Evolutionary conservation across 2,329 filamentous ascomycete genomes (phyloP).

Genomic region (Spiromastix sp.): DNA sequence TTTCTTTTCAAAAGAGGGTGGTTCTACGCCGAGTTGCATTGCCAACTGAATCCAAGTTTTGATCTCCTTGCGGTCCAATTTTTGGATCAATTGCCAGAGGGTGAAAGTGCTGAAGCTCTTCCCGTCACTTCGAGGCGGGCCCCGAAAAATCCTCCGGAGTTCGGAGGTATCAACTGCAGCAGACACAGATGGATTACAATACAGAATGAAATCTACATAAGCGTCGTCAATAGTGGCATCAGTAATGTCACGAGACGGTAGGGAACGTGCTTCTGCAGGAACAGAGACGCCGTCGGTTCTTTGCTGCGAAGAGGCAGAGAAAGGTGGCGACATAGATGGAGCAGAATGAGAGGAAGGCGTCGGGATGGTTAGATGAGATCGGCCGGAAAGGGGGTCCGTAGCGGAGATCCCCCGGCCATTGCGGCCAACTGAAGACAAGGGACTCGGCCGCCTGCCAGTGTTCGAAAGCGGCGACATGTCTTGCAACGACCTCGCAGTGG

Average conservation of each 20-base stretch:
- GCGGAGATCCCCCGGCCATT: no score
- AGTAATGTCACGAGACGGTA: constrained; percentile 60
- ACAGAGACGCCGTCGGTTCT: constrained; percentile 17
- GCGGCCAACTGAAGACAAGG: background rate
- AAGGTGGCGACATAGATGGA: constrained; percentile 31
- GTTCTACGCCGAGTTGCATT: constrained; percentile 77
- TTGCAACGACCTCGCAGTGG: constrained; percentile 25
- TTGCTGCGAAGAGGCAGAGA: constrained; percentile 18
- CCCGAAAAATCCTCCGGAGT: constrained; percentile 65
- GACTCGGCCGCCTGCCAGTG: no score
- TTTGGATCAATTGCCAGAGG: constrained; percentile 67
- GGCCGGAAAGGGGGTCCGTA: constrained; percentile 21
- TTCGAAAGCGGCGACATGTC: constrained; percentile 28
- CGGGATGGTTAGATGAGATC: no score
- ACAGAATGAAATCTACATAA: constrained; percentile 75
- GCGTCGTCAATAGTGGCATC: constrained; percentile 66
- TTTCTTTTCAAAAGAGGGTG: constrained; percentile 68
- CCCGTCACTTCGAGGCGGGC: constrained; percentile 74
- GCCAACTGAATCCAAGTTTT: constrained; percentile 90
- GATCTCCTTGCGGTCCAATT: constrained; percentile 70
- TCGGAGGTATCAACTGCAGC: constrained; percentile 58
- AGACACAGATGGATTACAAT: constrained; percentile 77
- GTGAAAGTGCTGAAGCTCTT: constrained; percentile 72
- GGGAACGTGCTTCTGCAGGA: constrained; percentile 33
- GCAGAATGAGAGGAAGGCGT: constrained; percentile 23